A percentile compares a stretch with the other conserved stretches of the same genome.
Evolutionary conservation across 2,329 filamentous ascomycete species (phyloP).

Genomic region (Cordyceps tenuipes): DNA sequence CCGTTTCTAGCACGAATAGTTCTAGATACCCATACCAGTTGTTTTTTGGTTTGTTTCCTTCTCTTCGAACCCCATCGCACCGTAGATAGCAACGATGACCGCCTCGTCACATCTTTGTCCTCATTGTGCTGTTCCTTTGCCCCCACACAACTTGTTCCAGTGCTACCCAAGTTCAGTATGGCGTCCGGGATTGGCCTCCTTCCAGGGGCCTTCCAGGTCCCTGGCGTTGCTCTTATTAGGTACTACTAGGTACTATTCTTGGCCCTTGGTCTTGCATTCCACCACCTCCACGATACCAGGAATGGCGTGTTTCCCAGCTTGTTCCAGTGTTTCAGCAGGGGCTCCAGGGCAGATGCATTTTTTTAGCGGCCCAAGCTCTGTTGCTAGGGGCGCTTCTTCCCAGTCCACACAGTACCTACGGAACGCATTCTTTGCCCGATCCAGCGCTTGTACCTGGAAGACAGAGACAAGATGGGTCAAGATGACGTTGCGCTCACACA

Average conservation of each 20-base stretch:
- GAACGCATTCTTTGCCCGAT: too few species aligned
- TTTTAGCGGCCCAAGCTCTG: not conserved
- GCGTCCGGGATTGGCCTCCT: not conserved
- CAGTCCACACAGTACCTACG: not conserved
- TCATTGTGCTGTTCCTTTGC: not conserved
- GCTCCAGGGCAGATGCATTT: not conserved
- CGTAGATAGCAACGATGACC: too few species aligned
- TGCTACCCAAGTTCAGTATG: not conserved
- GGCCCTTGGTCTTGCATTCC: not conserved
- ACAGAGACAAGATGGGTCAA: not conserved
- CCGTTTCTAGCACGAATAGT: too few species aligned
- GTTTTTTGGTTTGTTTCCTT: too few species aligned
- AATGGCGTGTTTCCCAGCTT: not conserved
- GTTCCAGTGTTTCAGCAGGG: slow-evolving; percentile 4
- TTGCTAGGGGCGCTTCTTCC: not conserved
- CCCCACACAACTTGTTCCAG: not conserved
- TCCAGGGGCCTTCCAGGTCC: too few species aligned
- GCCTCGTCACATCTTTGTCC: not conserved
- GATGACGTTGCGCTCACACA: not conserved
- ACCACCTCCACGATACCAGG: not conserved
- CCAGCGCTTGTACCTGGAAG: too few species aligned
- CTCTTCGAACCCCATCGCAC: too few species aligned
- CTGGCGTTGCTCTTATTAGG: not conserved
- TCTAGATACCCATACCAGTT: too few species aligned
- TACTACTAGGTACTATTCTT: not conserved